phyloP scores from a whole-genome alignment of 352 stramenopile species.

The Globisporangium solare region DNA sequence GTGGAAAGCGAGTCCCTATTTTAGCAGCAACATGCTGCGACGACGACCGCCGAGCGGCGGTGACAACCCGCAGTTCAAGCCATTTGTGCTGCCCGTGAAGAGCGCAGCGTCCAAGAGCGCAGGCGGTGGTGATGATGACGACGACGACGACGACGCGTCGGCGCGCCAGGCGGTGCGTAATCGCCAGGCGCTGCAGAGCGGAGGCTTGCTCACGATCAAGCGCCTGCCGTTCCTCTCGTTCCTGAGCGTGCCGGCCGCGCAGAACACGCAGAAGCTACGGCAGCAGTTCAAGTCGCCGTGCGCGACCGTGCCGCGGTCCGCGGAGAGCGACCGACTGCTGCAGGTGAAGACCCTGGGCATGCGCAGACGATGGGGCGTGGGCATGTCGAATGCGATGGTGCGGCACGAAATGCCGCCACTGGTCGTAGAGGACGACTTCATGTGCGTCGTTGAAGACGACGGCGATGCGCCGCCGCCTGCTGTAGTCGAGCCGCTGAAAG shows the following conservation, averaged over 20 bases:
- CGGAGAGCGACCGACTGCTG: constrained; percentile 72
- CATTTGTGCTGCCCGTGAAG: constrained; percentile 71
- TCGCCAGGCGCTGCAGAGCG: constrained; percentile 43
- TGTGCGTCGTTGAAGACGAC: constrained; percentile 24
- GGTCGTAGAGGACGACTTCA: constrained; percentile 54
- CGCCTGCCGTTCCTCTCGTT: constrained; percentile 81
- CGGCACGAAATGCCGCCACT: constrained; percentile 61
- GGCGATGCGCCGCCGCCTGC: constrained; percentile 11
- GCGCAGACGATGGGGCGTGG: constrained; percentile 51
- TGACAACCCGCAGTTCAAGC: constrained; percentile 53
- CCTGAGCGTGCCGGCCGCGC: constrained; percentile 56
- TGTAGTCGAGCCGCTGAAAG: constrained; percentile 20
- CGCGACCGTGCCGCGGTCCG: constrained; percentile 42
- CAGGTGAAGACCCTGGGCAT: constrained; percentile 84
- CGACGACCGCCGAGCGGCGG: constrained; percentile 18
- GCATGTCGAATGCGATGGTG: constrained; percentile 46
- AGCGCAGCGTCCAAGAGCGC: background rate
- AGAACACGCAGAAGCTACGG: constrained; percentile 46
- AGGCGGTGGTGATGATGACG: constrained; percentile 12
- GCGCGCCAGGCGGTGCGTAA: constrained; percentile 30
- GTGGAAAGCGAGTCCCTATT: no score
- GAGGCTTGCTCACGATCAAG: constrained; percentile 60
- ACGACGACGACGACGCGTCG: constrained; percentile 31
- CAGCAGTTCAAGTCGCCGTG: constrained; percentile 80
- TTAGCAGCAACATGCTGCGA: constrained; percentile 27